Base-by-base conservation (phyloP, 257 asterid genomes). In the Henckelia pumila region DNA sequence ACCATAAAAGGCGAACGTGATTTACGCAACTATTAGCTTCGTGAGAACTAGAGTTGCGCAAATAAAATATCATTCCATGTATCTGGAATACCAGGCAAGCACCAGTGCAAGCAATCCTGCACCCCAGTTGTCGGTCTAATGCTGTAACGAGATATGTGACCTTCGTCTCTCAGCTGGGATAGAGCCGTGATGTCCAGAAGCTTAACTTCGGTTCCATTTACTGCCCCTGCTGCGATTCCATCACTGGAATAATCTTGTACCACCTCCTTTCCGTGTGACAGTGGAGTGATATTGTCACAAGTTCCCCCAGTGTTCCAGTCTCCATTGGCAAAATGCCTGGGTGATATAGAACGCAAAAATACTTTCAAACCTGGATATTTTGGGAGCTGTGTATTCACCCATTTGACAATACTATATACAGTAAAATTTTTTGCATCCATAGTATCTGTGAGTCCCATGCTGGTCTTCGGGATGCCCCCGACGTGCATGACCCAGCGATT, bases 21-120 rank as follows among this genome's bases (percentile, higher is more conserved):
- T 13, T 1, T 37, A 37, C 9, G 35, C 2, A 17, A 11, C n/a
- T 40, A 40, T 40, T 0, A 40, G n/a, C 17, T 40, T 40, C 17
- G 13, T 40, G 13, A 35, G 10, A 16, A 53, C 69, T 71, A 87
- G 30, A 92, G 28, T 58, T 83, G 95, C 0, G 95, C 88, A 70
- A 80, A 83, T 63, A 92, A 83, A 77, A 92, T 71, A 71, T 89
- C 98, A 73, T 92, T 92, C 98, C 98, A 92, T 24, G 95, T 71
- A 82, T 92, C 98, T 1, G 98, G 98, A 59, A 92, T 75, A 67
- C 98, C 96, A 0, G 98, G 98, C 62, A 92, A 80, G 83, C 98
- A 92, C 98, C 98, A 92, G 65, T 92, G 98, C 88, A 92, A 77
- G 82, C 98, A 92, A 80, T 92, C 98, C 77, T 89, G 98, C 73